Base-by-base conservation (phyloP, 1,139 yeast genomes). In the Nakaseomyces nivariensis region DNA sequence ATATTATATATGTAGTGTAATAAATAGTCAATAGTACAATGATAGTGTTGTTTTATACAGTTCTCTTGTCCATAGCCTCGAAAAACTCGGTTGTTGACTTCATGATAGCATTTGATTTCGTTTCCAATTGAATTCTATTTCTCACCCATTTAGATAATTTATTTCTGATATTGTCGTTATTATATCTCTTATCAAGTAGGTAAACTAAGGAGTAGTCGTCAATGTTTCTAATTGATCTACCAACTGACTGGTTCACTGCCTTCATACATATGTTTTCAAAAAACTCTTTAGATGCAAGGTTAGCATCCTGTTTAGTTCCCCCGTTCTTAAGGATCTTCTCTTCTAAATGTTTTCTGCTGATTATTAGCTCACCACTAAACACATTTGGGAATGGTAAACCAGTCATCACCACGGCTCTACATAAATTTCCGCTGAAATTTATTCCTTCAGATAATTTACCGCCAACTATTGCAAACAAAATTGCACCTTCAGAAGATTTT, bases 361-460 rank as follows among this genome's bases (percentile, higher is more conserved):
- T 88, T 27, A 85, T 75, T 58, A 89, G 72, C 59, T 89, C 97
- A 37, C 94, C 95, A 11, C 95, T 82, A 60, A 77, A 78, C 1
- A 86, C 78, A 63, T 89, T 90, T 0, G 98, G 97, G 60, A 78
- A 92, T 1, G 98, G 97, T 44, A 92, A 66, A 0, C 97, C 98
- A 10, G 88, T 73, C 86, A 92, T 84, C 1, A 88, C 71, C 0
- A 92, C 94, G 0, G 88, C 92, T 54, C 97, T 72, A 0, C 97
- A 96, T 29, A 92, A 69, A 43, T 84, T 79, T 62, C 89, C 94
- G 3, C 90, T 79, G 63, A 92, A 90, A 62, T 90, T 90, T 48
- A 90, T 92, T 5, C 98, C 98, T 66, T 90, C 98, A 0, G 96
- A 87, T 72, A 92, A 73, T 60, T 85, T 85, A 0, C 97, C 98